Conservation (phyloP, 1,139 yeast genomes). For the Zygosaccharomyces sapae region DNA sequence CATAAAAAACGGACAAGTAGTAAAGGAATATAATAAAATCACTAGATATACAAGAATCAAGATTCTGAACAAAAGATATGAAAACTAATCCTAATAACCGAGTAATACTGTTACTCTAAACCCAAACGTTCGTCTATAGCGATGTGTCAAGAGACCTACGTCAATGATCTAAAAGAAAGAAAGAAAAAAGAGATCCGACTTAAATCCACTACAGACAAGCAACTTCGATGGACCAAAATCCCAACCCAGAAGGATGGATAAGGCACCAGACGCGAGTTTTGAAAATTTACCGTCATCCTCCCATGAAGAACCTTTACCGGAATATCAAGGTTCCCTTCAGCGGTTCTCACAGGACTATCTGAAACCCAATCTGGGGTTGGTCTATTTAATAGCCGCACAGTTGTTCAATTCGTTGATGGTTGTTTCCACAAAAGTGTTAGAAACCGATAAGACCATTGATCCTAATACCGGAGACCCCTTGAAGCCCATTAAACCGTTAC, state of each 20-base stretch:
- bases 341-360: slow-evolving; percentile 20
- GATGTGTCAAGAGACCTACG: too few species aligned
- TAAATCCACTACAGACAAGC: neutral
- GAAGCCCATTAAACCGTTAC: slow-evolving; percentile 59
- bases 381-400: slow-evolving; percentile 51
- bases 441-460: slow-evolving; percentile 44
- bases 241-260: neutral
- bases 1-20: neutral
- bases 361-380: slow-evolving; percentile 38
- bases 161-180: too few species aligned
- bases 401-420: slow-evolving; percentile 75
- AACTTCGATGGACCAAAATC: neutral
- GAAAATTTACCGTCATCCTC: neutral
- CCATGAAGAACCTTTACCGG: neutral
- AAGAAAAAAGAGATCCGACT: too few species aligned
- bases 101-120: too few species aligned
- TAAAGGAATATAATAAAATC: too few species aligned
- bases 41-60: too few species aligned
- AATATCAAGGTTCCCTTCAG: slow-evolving; percentile 2
- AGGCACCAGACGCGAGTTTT: neutral
- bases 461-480: slow-evolving; percentile 17
- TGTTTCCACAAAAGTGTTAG: slow-evolving; percentile 65
- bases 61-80: too few species aligned
- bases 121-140: too few species aligned
- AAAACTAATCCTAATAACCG: too few species aligned